Evolutionary conservation across 257 asterid genomes (phyloP).

Genomic region (Forsythia suspensa): DNA sequence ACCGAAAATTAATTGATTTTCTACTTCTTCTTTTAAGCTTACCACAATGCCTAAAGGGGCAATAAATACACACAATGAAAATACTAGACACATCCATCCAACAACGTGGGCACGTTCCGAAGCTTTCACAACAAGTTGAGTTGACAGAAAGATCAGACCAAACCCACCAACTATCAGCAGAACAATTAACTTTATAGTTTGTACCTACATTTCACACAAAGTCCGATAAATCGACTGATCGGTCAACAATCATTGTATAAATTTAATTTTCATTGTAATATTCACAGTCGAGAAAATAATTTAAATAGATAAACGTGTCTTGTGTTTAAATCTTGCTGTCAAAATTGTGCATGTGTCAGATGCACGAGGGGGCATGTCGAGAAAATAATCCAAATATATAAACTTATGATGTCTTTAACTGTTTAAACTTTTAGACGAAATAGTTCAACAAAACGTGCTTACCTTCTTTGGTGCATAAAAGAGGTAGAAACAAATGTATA

Average conservation of each 20-base stretch:
- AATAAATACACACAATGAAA: slow-evolving; percentile 62
- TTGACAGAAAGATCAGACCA: slow-evolving; percentile 43
- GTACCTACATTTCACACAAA: slow-evolving; percentile 26
- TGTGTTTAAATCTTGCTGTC: too few relatives aligned
- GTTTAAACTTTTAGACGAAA: too few relatives aligned
- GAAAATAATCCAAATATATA: not conserved
- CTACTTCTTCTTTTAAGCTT: not conserved
- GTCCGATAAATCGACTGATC: not conserved
- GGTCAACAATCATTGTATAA: too few relatives aligned
- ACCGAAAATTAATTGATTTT: not conserved
- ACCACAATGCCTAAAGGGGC: slow-evolving; percentile 70
- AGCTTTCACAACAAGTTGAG: slow-evolving; percentile 39
- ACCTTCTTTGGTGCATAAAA: slow-evolving; percentile 39
- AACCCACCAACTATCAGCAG: slow-evolving; percentile 37
- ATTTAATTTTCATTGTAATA: too few relatives aligned
- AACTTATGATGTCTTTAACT: not conserved
- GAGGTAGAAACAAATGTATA: slow-evolving; percentile 35
- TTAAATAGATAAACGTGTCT: too few relatives aligned
- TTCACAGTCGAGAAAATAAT: too few relatives aligned
- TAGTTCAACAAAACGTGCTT: not conserved
- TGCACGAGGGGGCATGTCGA: too few relatives aligned
- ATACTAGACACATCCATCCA: slow-evolving; percentile 67
- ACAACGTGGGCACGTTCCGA: slow-evolving; percentile 35
- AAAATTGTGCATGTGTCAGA: too few relatives aligned
- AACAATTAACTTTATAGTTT: slow-evolving; percentile 39